Evolutionary conservation across 2,329 filamentous ascomycete genomes (phyloP), one percentile per base, ranked within the genome.

Genomic region (Pseudomassariella vexata): DNA sequence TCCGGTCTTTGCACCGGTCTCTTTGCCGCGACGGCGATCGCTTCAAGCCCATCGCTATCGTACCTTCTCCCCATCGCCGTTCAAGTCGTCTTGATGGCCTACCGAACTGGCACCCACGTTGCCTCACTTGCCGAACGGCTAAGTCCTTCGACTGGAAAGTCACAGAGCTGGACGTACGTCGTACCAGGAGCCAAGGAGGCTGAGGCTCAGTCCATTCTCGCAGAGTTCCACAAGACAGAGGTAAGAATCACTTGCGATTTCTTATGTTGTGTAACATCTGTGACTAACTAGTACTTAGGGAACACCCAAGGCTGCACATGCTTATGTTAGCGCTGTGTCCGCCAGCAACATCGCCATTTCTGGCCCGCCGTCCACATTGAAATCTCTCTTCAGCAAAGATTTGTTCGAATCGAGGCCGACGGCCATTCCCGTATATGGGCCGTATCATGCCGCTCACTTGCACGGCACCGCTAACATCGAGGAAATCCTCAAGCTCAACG

Each of bases 1-100:
- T 66, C 82, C 18, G 80, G 79, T 36, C 68, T 85, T 25, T 84
- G 80, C 63, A 82, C 78, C 24, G 81, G 81, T 31, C 65, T 82
- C 15, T 73, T 85, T 45, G 79, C 80, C n/a, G 80, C 76, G n/a
- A 65, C 73, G 9, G 80, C 78, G 11, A 72, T 84, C 35, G 73
- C 79, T 9, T 77, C 73, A 15, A 70, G 79, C 19, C 71, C 70
- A 37, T 79, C 76, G 5, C 60, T 82, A 28, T 73, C 72, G 12
- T 67, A 76, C 28, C 60, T 85, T 21, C 63, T 83, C 15, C 70
- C 70, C 6, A 63, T 84, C 30, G 79, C 71, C 31, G 68, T 80
- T 11, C 73, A 82, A 50, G 67, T 74, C 17, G 75, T 82, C 16
- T 65, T 80, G 41, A 68, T 84, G 50, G 73, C 79, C 25, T 85